A percentile compares a stretch with the other conserved stretches of the same genome.
Conservation (phyloP, 495 filamentous ascomycete genomes). For the Zalerion maritima region DNA sequence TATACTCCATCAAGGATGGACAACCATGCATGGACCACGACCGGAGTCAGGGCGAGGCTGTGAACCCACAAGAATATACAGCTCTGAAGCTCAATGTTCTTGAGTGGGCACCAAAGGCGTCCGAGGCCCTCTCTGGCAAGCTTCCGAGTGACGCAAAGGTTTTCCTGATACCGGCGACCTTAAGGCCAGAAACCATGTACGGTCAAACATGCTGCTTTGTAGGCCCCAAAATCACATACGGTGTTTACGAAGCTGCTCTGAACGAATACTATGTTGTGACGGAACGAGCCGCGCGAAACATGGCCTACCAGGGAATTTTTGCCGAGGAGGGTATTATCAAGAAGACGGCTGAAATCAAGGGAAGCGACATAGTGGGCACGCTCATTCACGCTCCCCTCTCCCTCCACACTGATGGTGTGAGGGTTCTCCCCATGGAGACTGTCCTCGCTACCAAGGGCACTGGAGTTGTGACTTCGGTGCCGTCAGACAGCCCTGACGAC, state of each 20-base stretch:
- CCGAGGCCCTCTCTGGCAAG: slow-evolving; percentile 54
- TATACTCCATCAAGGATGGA: slow-evolving; percentile 93
- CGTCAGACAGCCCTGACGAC: slow-evolving; percentile 90
- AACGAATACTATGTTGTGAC: slow-evolving; percentile 78
- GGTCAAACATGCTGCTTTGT: slow-evolving; percentile 95
- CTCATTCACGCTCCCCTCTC: slow-evolving; percentile 79
- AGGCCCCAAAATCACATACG: slow-evolving; percentile 79
- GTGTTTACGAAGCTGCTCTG: slow-evolving; percentile 70
- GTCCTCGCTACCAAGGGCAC: slow-evolving; percentile 89
- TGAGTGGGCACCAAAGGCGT: slow-evolving; percentile 66
- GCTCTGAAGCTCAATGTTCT: slow-evolving; percentile 78
- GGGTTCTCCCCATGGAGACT: slow-evolving; percentile 87
- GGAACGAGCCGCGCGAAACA: slow-evolving; percentile 80
- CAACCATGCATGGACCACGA: slow-evolving; percentile 98
- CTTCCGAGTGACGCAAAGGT: slow-evolving; percentile 71
- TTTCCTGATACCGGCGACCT: slow-evolving; percentile 79
- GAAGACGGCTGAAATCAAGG: slow-evolving; percentile 54
- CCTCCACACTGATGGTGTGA: slow-evolving; percentile 60
- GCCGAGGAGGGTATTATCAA: slow-evolving; percentile 58
- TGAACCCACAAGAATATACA: slow-evolving; percentile 83
- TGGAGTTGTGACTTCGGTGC: slow-evolving; percentile 89
- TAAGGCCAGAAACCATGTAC: slow-evolving; percentile 96
- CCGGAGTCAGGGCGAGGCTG: slow-evolving; percentile 77
- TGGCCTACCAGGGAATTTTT: slow-evolving; percentile 87
- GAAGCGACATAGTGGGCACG: slow-evolving; percentile 73